A percentile compares a stretch with the other conserved stretches of the same genome.
Evolutionary conservation across 306 rosid species (phyloP).

Genomic region (Betula pendula): DNA sequence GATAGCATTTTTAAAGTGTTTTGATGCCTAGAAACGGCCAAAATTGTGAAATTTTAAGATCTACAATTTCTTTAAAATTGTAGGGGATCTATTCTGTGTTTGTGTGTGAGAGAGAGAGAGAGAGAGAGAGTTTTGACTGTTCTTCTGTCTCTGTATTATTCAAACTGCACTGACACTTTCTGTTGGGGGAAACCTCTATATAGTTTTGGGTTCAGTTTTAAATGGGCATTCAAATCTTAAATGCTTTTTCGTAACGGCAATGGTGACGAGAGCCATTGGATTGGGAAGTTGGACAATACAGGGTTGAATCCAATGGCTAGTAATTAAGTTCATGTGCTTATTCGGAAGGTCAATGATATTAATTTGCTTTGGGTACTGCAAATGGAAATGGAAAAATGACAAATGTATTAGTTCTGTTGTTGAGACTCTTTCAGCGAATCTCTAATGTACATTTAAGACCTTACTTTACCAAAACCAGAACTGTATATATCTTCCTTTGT

Average conservation of each 20-base stretch:
- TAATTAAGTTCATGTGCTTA: not conserved
- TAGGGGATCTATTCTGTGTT: too few species aligned
- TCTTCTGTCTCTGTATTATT: not conserved
- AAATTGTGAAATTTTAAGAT: too few species aligned
- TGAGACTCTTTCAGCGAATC: not conserved
- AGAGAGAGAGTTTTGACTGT: not conserved
- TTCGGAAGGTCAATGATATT: conserved; percentile 19
- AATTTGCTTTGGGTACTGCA: not conserved
- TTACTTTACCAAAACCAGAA: not conserved
- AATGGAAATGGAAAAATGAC: conserved; percentile 9
- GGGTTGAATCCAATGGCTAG: not conserved
- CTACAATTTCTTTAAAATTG: too few species aligned
- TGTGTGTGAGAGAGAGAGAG: too few species aligned
- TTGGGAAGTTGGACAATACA: not conserved
- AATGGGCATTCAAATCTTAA: not conserved
- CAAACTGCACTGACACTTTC: not conserved
- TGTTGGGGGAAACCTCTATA: not conserved
- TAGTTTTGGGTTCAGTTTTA: not conserved
- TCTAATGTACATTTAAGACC: not conserved
- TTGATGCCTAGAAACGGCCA: too few species aligned
- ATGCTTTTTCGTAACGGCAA: not conserved
- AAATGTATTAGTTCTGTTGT: conserved; percentile 2
- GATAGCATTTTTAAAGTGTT: too few species aligned
- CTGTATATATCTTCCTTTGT: not conserved
- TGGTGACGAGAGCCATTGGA: not conserved